Evolutionary conservation across 371 early-diverging fungal genomes (phyloP).

Genomic region (Actinomucor elegans): DNA sequence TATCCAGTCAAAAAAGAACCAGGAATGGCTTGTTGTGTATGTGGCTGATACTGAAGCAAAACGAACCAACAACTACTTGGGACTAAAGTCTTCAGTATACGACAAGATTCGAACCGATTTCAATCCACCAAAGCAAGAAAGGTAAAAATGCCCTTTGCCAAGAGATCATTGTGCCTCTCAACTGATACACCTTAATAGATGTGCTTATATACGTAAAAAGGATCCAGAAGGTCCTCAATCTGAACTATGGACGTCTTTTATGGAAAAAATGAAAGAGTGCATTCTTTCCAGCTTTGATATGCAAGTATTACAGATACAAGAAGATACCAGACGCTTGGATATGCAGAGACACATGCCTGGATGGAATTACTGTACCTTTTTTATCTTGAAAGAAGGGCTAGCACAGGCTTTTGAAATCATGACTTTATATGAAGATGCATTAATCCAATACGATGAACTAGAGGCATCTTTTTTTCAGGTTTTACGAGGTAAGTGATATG

Average conservation of each 20-base stretch:
- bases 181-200: slow-evolving; percentile 42
- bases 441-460: slow-evolving; percentile 93
- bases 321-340: slow-evolving; percentile 87
- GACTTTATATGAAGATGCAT: slow-evolving; percentile 84
- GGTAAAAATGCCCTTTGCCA: slow-evolving; percentile 36
- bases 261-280: slow-evolving; percentile 78
- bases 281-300: slow-evolving; percentile 79
- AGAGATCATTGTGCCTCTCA: no score
- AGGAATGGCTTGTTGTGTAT: slow-evolving; percentile 93
- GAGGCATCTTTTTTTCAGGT: slow-evolving; percentile 92
- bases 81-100: slow-evolving; percentile 68
- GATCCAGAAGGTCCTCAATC: slow-evolving; percentile 62
- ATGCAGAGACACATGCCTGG: slow-evolving; percentile 92
- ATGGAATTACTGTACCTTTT: slow-evolving; percentile 97
- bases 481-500: slow-evolving; percentile 54
- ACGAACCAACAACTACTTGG: slow-evolving; percentile 63
- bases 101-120: slow-evolving; percentile 92
- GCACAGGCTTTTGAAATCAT: slow-evolving; percentile 87
- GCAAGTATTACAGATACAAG: slow-evolving; percentile 79
- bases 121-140: slow-evolving; percentile 70
- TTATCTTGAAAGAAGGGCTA: slow-evolving; percentile 89
- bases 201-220: slow-evolving; percentile 59
- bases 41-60: slow-evolving; percentile 70
- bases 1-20: slow-evolving; percentile 75
- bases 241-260: slow-evolving; percentile 79